phyloP scores from a whole-genome alignment of 805 yeast genomes.

The Candida railenensis region DNA sequence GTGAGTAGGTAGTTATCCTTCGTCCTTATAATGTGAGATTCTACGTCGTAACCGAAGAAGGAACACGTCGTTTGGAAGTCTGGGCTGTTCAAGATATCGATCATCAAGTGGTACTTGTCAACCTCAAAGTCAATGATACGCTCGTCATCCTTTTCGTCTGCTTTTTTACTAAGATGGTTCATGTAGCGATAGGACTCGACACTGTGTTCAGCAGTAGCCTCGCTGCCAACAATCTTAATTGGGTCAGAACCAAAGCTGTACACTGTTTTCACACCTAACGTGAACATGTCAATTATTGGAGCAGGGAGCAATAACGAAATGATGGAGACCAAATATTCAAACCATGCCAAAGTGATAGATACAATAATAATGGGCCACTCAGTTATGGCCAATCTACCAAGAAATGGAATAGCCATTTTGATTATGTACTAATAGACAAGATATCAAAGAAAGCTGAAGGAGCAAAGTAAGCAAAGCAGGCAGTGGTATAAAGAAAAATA shows the following conservation, averaged over 20 bases:
- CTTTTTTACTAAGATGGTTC: neutral
- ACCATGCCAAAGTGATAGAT: constrained; percentile 47
- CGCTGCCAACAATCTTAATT: constrained; percentile 16
- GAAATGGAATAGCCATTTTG: constrained; percentile 38
- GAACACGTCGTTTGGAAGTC: constrained; percentile 65
- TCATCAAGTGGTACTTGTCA: constrained; percentile 28
- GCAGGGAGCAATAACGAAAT: constrained; percentile 48
- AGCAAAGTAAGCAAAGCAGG: neutral
- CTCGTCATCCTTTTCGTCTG: constrained; percentile 5
- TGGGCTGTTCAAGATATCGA: constrained; percentile 43
- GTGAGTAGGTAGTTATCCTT: constrained; percentile 75
- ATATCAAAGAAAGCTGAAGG: neutral
- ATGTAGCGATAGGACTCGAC: constrained; percentile 23
- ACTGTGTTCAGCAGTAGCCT: constrained; percentile 4
- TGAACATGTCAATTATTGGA: constrained; percentile 34
- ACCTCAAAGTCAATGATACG: constrained; percentile 13
- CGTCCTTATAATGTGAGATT: constrained; percentile 76
- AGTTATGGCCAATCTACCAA: constrained; percentile 44
- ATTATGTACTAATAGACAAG: no score
- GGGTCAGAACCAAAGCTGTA: constrained; percentile 29
- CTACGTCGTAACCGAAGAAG: constrained; percentile 66
- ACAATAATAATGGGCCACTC: constrained; percentile 51
- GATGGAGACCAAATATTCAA: constrained; percentile 46
- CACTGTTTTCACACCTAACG: constrained; percentile 24
- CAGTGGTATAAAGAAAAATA: no score